These are phyloP conservation scores for Globisporangium alternatum DNA, from an alignment of 352 stramenopile species.

Conservation along the genomic window DNA sequence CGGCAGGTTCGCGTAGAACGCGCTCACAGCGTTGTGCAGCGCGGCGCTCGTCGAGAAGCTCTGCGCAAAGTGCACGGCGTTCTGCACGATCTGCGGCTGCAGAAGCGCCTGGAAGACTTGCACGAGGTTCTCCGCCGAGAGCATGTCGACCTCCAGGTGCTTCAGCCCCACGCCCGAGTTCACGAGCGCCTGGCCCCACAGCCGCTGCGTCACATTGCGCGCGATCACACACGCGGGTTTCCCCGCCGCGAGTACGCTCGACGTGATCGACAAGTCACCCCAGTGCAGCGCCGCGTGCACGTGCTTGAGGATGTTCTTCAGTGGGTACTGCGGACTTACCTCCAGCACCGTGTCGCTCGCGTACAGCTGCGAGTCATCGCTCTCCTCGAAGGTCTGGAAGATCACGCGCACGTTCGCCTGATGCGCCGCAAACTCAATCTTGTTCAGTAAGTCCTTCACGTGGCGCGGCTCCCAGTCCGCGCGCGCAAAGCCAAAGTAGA, in stretches of 20 bases:
- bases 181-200: constrained; percentile 57
- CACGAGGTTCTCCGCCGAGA: constrained; percentile 33
- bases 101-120: constrained; percentile 42
- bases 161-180: constrained; percentile 34
- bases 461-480: constrained; percentile 41
- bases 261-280: constrained; percentile 55
- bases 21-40: too few relatives aligned
- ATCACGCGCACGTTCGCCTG: constrained; percentile 44
- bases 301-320: constrained; percentile 34
- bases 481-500: constrained; percentile 55
- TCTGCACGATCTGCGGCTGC: constrained; percentile 28
- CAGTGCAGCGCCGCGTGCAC: constrained; percentile 47
- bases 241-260: constrained; percentile 37
- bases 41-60: too few relatives aligned
- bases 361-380: constrained; percentile 24
- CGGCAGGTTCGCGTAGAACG: constrained; percentile 66
- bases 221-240: constrained; percentile 54
- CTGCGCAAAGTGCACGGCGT: constrained; percentile 38
- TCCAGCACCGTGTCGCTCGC: constrained; percentile 42
- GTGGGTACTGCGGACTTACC: constrained; percentile 35
- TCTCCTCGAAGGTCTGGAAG: constrained; percentile 50
- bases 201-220: constrained; percentile 31
- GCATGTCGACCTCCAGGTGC: constrained; percentile 38
- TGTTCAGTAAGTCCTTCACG: constrained; percentile 37
- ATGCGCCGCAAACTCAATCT: constrained; percentile 39